Evolutionary conservation across 441 rosid genomes (phyloP), one percentile per base, ranked within the genome.

Genomic region (Breynia disticha): DNA sequence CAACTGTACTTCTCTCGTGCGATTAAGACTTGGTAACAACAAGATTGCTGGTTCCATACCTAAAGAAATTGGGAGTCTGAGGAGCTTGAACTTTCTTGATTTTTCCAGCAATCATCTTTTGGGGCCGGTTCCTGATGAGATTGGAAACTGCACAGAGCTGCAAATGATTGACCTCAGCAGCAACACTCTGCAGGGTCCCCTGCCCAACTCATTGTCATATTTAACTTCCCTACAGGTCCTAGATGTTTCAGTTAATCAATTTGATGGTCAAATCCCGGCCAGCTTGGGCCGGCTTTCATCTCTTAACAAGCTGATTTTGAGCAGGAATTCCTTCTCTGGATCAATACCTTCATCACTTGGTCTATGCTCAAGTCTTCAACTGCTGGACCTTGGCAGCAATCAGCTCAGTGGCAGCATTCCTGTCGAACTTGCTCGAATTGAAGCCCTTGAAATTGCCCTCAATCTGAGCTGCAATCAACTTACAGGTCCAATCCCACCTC

Each of bases 101-200:
- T 44, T 93, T 18, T 78, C 97, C 1, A 72, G 82, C 62, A 93
- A 93, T 68, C 76, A 77, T 35, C 72, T 93, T 56, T 72, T 82
- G 0, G 95, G 97, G 14, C 42, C 62, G 13, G 67, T 88, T 9
- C 95, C 97, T 2, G 72, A 76, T 68, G 95, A 88, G 75, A 80
- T 93, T 28, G 85, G 83, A 50, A 76, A 73, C 56, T 88, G 91
- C 75, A 59, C 72, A 0, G 84, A 77, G 70, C 60, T 88, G 67
- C 98, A 88, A 61, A 84, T 88, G 97, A 77, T 86, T 52, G 87
- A 93, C 71, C 72, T 93, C 9, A 88, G 95, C 71, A 81, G 81
- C 62, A 93, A 93, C 74, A 69, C 67, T 38, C 63, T 88, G 16
- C 70, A 71, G 56, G 91, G 97, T 54, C 70, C 80, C 56, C 69